phyloP scores from a whole-genome alignment of 2,329 filamentous ascomycete genomes.

The Colletotrichum euphorbiae region DNA sequence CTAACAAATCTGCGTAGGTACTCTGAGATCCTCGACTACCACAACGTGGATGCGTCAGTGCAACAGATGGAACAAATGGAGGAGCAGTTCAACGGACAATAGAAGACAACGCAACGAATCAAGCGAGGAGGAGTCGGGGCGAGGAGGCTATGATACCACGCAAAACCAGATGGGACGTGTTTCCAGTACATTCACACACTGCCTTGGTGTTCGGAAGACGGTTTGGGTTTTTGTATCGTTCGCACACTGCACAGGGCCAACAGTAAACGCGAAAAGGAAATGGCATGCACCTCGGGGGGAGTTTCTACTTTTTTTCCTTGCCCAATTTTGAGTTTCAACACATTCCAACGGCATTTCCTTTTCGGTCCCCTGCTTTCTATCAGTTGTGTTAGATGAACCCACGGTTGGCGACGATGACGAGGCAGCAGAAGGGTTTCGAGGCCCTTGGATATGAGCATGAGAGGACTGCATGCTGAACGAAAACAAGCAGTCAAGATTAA shows the following conservation, averaged over 20 bases:
- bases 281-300: slow-evolving; percentile 39
- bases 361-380: background rate
- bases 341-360: slow-evolving; percentile 12
- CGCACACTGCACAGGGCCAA: slow-evolving; percentile 38
- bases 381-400: background rate
- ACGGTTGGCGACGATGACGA: slow-evolving; percentile 1
- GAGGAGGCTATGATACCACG: slow-evolving; percentile 41
- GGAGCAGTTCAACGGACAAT: slow-evolving; percentile 53
- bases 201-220: slow-evolving; percentile 40
- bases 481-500: background rate
- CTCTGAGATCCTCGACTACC: slow-evolving; percentile 98
- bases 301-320: background rate
- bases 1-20: slow-evolving; percentile 72
- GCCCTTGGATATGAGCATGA: background rate
- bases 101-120: slow-evolving; percentile 16
- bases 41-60: slow-evolving; percentile 80
- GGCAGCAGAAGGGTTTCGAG: background rate
- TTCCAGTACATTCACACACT: slow-evolving; percentile 40
- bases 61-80: slow-evolving; percentile 44
- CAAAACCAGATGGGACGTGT: slow-evolving; percentile 38
- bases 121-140: slow-evolving; percentile 30
- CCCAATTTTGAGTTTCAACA: background rate
- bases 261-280: slow-evolving; percentile 40
- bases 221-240: slow-evolving; percentile 38
- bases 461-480: slow-evolving; percentile 1